These are phyloP conservation scores for Diospyros kaki DNA, from an alignment of 148 eudicot genomes.

Conservation along the genomic window DNA sequence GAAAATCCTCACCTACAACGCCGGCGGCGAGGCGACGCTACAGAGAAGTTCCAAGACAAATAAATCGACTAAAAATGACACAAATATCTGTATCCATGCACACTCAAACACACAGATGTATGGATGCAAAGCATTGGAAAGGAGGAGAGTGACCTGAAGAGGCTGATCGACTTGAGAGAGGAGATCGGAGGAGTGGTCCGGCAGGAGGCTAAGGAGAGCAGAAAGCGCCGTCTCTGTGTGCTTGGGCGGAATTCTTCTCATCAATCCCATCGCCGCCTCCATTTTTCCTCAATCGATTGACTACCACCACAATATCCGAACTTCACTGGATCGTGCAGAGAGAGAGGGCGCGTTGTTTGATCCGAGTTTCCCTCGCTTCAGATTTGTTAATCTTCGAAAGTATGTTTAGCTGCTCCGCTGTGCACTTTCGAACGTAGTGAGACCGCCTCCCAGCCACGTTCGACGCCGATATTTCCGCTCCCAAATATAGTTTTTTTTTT, in stretches of 20 bases:
- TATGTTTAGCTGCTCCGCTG: not conserved
- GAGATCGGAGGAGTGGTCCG: constrained; percentile 81
- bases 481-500: too few species aligned
- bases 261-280: constrained; percentile 99
- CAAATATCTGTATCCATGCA: not conserved
- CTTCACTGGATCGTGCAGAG: not conserved
- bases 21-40: too few species aligned
- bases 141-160: constrained; percentile 59
- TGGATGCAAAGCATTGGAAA: not conserved
- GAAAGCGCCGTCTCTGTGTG: constrained; percentile 78
- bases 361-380: not conserved
- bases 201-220: constrained; percentile 78
- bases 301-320: not conserved
- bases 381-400: not conserved
- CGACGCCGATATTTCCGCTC: too few species aligned
- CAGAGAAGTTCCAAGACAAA: not conserved
- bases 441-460: too few species aligned
- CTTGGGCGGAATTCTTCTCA: constrained; percentile 89
- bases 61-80: not conserved
- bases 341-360: not conserved
- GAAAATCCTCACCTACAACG: not conserved
- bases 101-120: too few species aligned
- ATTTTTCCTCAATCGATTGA: constrained; percentile 22
- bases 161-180: constrained; percentile 99
- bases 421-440: not conserved